Evolutionary conservation across 2,329 filamentous ascomycete genomes (phyloP), one percentile per base, ranked within the genome.

Genomic region (Nigrospora osmanthi): DNA sequence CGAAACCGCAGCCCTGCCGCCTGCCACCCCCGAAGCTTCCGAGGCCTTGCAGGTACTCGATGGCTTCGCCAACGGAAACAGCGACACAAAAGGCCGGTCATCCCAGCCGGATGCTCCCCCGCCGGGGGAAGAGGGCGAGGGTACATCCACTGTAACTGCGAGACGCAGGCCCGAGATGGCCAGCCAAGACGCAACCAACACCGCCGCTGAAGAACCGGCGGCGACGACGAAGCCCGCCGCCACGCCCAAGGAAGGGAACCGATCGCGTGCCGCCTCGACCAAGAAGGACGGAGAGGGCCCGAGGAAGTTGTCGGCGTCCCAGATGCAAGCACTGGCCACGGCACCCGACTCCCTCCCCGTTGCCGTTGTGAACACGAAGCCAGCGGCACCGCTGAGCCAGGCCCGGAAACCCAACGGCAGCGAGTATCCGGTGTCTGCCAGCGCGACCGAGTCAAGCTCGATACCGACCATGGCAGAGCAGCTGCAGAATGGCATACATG

Each of bases 281-380:
- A 34, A 36, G 19, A 33, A 34, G n/a, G 6, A 32, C 19, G 59
- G 64, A 36, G 72, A 71, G 48, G 70, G 64, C 40, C 62, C 80
- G 39, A 70, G 75, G 44, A 72, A 76, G 34, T 65, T 83, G 23
- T 80, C 78, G 0, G 75, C 75, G 9, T 73, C 69, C 34, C 75
- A 80, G 54, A 80, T 83, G 57, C 72, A 78, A 43, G 73, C 78
- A 47, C 61, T 83, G 47, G 72, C 75, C 13, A 72, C 70, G 28
- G 70, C 74, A 2, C 76, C 77, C 6, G 75, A 79, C 28, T 81
- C 78, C 1, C 62, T 83, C 2, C 79, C 80, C 12, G 60, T 82
- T 1, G 73, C 74, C 2, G 59, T 71, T 13, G 60, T 72, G 3
- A 23, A 44, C 11, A 2, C 35, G 6, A 12, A 12, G 23, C 30